Base-by-base conservation (phyloP, 768 basidiomycete genomes). In the Saitozyma podzolica region DNA sequence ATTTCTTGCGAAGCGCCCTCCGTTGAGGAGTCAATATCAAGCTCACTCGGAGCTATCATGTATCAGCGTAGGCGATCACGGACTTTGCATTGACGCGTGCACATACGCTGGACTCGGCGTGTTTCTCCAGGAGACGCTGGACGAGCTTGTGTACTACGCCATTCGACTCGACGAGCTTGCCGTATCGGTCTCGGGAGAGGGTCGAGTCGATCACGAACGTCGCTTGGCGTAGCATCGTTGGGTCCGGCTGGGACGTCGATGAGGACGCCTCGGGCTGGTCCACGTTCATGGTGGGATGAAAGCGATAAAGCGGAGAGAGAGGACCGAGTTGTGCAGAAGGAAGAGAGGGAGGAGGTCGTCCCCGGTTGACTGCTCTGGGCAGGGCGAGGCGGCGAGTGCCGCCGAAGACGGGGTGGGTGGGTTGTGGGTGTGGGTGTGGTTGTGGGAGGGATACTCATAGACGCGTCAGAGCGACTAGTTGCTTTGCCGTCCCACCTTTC, bases 41-140 rank as follows among this genome's bases (percentile, higher is more conserved):
- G 11, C 45, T 47, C 45, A 47, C n/a, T 6, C 11, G 45, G 45
- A 29, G 50, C 39, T 16, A 54, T 3, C 19, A 29, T 52, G 50
- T 20, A 37, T 13, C n/a, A 11, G 20, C 29, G 45, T 40, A 45
- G 14, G 29, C 13, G 13, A 65, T 40, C 43, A 75, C 74, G 43
- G 69, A 54, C 8, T 50, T 61, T 19, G 69, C 71, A 11, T 60
- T 59, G 3, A 29, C 29, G 29, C 29, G 29, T 29, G 29, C 29
- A 29, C 29, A 5, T 29, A 29, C 29, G 29, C 29, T 29, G 29
- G 29, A 29, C 29, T 29, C 29, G 29, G 63, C 64, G 59, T 72
- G 67, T 56, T 73, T 75, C 62, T 75, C 74, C 67, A 73, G 64
- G 8, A 75, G 50, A 13, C 74, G 52, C 58, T 72, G 69, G 14